Evolutionary conservation across 2,329 filamentous ascomycete genomes (phyloP), one percentile per base, ranked within the genome.

Genomic region (Aureobasidium sp.): DNA sequence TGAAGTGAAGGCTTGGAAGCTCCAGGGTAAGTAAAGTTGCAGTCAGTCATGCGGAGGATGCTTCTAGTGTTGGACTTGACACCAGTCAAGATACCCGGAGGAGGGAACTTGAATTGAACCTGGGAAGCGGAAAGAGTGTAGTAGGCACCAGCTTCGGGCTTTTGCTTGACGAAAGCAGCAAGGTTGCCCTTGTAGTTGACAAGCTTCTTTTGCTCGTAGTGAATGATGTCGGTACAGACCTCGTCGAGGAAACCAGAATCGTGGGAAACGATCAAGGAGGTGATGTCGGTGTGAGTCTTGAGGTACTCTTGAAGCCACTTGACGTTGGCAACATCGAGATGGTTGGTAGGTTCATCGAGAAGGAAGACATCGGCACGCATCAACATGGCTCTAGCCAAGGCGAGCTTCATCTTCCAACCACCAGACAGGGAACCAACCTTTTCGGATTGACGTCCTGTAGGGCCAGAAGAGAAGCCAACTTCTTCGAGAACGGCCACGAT

Each of bases 361-460:
- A 99, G 82, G 63, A 99, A 84, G 56, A 99, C 92, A 74, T 99
- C 94, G n/a, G 94, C 93, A 72, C 87, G 89, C 82, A 94, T 90
- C 71, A 99, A 83, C 92, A 99, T 97, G 66, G 94, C 94, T 70
- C 94, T 86, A 58, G 94, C 94, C 75, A 99, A 79, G 67, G 94
- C 94, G 65, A 99, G 80, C 86, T 99, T 99, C 94, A 99, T 99
- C 84, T 97, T 97, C 94, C 94, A 99, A 73, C 94, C 94, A 78
- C 94, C 94, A 47, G 94, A 97, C 39, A 99, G 79, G 23, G 93
- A 97, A 68, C 94, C 94, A 63, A 99, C 94, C 70, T 88, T 90
- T 74, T 97, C 86, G 6, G 87, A 83, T 76, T 97, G 94, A 64
- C 91, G 86, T 64, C 93, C 94, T 67, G 94, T 89, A 0, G 91